Base-by-base conservation (phyloP, 176 grass and related monocot species). In the Olyra latifolia region DNA sequence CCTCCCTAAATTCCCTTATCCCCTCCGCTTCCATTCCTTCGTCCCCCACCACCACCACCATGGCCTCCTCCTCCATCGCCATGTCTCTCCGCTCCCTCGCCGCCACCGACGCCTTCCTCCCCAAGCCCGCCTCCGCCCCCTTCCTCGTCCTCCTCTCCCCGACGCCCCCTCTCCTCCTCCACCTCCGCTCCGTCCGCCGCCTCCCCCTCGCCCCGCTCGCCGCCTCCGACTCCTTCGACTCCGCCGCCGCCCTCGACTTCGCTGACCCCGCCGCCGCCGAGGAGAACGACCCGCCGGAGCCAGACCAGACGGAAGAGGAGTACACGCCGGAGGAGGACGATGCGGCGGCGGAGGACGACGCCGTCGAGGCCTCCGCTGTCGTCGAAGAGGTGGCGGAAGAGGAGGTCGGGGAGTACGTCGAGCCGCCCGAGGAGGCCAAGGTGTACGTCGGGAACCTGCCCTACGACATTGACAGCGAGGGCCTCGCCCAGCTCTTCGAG, bases 401-500 rank as follows among this genome's bases (percentile, higher is more conserved):
- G 48, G 83, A 59, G 52, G 75, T 60, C 57, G 94, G 74, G 20
- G 82, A 72, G 78, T 82, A 80, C 53, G 89, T 78, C 3, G 84
- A 80, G 64, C 68, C 55, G 23, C 59, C 72, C 7, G 86, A 87
- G 81, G 94, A 95, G 71, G 90, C 93, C 59, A 99, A 99, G 84
- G 81, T 99, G 20, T 99, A 88, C 62, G 76, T 95, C 8, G 97
- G 97, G 7, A 91, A 93, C 83, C 84, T 99, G 1, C 91, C 97
- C n/a, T 99, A 82, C 29, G 97, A 95, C 82, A 44, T 96, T 22
- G 89, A 92, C 76, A 99, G 81, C 60, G 90, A 99, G 81, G 69
- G 88, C 62, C 92, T 99, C 38, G 97, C 91, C 2, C 82, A 91
- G 84, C 76, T 99, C 20, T 96, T 99, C 71, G 90, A 99, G 5